phyloP scores from a whole-genome alignment of 1,284 basidiomycete genomes.

The Fomitopsis pinicola region DNA sequence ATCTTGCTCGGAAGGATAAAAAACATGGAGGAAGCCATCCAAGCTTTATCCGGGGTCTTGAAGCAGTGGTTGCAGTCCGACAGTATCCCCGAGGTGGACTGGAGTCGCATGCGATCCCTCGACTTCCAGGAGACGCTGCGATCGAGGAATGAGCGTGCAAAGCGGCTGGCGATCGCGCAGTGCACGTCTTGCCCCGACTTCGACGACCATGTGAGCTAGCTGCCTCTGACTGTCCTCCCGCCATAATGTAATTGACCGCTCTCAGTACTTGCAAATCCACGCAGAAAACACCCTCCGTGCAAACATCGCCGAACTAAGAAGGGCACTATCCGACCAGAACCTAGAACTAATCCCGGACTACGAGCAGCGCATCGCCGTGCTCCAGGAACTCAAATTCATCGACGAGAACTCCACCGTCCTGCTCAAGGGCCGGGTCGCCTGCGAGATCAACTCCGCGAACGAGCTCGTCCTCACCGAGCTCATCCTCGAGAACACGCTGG shows the following conservation, averaged over 20 bases:
- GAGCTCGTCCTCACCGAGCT: conserved; percentile 96
- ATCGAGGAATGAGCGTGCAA: conserved; percentile 48
- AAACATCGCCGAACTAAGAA: conserved; percentile 73
- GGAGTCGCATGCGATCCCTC: conserved; percentile 78
- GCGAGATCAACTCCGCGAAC: conserved; percentile 98
- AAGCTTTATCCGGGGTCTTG: conserved; percentile 44
- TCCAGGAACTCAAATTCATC: conserved; percentile 90
- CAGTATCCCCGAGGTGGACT: conserved; percentile 74
- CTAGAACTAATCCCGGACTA: conserved; percentile 97
- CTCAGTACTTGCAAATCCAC: conserved; percentile 74
- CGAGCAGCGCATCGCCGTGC: conserved; percentile 87
- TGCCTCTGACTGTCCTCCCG: background rate
- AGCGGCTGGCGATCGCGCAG: conserved; percentile 37
- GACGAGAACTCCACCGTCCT: conserved; percentile 93
- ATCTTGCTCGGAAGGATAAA: conserved; percentile 65
- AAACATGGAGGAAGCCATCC: conserved; percentile 50
- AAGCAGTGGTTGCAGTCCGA: conserved; percentile 50
- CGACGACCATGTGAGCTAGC: conserved; percentile 53
- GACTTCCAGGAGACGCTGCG: conserved; percentile 89
- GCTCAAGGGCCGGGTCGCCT: conserved; percentile 96
- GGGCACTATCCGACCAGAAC: conserved; percentile 92
- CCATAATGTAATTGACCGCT: background rate
- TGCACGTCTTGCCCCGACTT: conserved; percentile 68
- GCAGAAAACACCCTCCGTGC: conserved; percentile 69
- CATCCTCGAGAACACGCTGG: conserved; percentile 93